Conservation (phyloP, 495 filamentous ascomycete species). For the Achaetomiella virescens region DNA sequence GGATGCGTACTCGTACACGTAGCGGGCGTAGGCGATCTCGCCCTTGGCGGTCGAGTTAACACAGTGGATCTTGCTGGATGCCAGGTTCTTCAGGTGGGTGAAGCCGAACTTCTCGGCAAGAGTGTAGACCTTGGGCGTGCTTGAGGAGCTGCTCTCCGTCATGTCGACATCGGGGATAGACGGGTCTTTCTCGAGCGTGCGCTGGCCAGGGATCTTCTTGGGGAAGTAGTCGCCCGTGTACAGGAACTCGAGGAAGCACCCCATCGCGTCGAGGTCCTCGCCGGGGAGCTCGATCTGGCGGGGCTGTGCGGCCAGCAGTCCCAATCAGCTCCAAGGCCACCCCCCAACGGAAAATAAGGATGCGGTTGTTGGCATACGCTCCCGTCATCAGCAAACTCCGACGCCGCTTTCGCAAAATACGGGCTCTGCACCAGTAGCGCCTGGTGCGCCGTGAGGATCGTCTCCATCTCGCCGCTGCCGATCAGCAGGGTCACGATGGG, state of each 20-base stretch:
- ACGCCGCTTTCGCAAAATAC: conserved; percentile 60
- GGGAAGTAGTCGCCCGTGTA: conserved; percentile 92
- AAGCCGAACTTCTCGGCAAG: conserved; percentile 75
- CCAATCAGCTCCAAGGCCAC: too few relatives aligned
- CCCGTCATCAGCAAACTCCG: conserved; percentile 49
- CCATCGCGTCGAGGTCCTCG: conserved; percentile 74
- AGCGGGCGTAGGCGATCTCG: conserved; percentile 84
- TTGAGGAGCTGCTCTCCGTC: conserved; percentile 67
- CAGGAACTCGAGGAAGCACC: conserved; percentile 84
- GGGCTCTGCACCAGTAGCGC: conserved; percentile 66
- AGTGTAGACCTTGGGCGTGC: conserved; percentile 84
- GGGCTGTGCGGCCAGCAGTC: conserved; percentile 32
- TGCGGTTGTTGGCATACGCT: conserved; percentile 30
- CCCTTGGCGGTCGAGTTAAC: conserved; percentile 78
- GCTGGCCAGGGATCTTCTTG: conserved; percentile 50
- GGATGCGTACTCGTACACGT: conserved; percentile 73
- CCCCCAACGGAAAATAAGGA: neutral
- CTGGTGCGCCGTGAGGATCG: conserved; percentile 72
- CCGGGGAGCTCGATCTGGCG: conserved; percentile 61
- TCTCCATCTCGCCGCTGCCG: conserved; percentile 54
- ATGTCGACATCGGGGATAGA: conserved; percentile 56
- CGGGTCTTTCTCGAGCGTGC: conserved; percentile 52
- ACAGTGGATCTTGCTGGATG: conserved; percentile 82
- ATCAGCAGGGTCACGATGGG: conserved; percentile 75
- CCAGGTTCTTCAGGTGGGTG: conserved; percentile 64